These are phyloP conservation scores for Pterulicium gracile DNA, from an alignment of 1,284 basidiomycete species.

Conservation along the genomic window DNA sequence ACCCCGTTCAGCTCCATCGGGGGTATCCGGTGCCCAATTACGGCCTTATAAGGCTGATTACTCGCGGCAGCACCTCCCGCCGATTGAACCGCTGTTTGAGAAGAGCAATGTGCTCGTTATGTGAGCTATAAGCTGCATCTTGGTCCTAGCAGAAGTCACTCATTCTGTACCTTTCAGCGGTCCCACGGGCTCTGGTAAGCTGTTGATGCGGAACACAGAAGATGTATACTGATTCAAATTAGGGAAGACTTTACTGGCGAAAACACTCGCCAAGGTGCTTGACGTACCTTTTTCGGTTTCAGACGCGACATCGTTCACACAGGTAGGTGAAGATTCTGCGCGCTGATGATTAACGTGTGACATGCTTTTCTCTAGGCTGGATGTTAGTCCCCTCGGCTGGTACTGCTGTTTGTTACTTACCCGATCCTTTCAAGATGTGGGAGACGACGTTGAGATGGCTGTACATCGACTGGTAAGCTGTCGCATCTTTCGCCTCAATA, in stretches of 20 bases:
- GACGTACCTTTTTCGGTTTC: slow-evolving; percentile 88
- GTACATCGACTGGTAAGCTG: slow-evolving; percentile 65
- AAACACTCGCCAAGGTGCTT: slow-evolving; percentile 75
- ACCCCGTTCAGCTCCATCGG: slow-evolving; percentile 18
- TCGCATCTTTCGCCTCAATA: no score
- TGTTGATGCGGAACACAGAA: neutral
- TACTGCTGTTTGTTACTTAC: neutral
- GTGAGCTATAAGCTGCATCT: slow-evolving; percentile 29
- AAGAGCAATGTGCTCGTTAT: slow-evolving; percentile 91
- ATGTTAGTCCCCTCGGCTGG: slow-evolving; percentile 42
- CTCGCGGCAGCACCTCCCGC: slow-evolving; percentile 1
- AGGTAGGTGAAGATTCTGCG: slow-evolving; percentile 31
- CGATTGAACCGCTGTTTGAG: slow-evolving; percentile 52
- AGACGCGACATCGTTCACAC: slow-evolving; percentile 78
- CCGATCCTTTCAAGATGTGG: slow-evolving; percentile 55
- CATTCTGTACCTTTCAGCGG: slow-evolving; percentile 35
- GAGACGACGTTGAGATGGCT: slow-evolving; percentile 89
- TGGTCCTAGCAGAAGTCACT: neutral
- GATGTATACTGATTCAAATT: slow-evolving; percentile 9
- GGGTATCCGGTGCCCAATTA: slow-evolving; percentile 41
- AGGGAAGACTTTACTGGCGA: slow-evolving; percentile 84
- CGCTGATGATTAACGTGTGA: slow-evolving; percentile 2
- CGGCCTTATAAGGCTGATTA: slow-evolving; percentile 30
- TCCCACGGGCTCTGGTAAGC: slow-evolving; percentile 70
- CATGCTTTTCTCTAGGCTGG: slow-evolving; percentile 42